Evolutionary conservation across 2,329 filamentous ascomycete species (phyloP), one percentile per base, ranked within the genome.

Genomic region (Aspergillus intermedius): DNA sequence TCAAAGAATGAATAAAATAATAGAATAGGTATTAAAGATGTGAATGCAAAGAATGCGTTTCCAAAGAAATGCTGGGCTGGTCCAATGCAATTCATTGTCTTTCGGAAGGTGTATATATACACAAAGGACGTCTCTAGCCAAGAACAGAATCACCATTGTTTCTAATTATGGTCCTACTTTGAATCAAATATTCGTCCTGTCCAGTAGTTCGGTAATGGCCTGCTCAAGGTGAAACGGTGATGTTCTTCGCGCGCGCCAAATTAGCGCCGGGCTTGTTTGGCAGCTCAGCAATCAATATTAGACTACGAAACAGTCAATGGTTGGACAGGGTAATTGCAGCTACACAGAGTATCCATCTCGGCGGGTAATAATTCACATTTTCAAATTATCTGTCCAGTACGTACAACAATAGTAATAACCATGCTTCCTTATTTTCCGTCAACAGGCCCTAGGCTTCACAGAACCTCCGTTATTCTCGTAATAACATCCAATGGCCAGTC

Each of bases 211-310:
- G 17, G 22, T 21, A 40, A 12, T 10, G 8, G 9, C 9, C 37
- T 21, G 15, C 10, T 21, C 37, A 19, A 19, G 37, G 17, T 37
- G 43, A 30, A 40, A 48, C 41, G 44, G 46, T 47, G 48, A 46
- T 55, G 53, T 44, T 54, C 39, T 54, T 59, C 51, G 57, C 58
- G 58, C 58, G 58, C 58, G 58, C 51, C 43, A 57, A 52, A 15
- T 17, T 30, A 9, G 10, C 25, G 25, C 25, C 25, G 25, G 10
- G 10, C 25, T 30, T 30, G 25, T 30, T 30, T 30, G 10, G 25
- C 10, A 30, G 10, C 10, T 30, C 25, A 30, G 34, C 34, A n/a
- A 9, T 35, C 15, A 35, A 35, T 17, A 17, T n/a, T 17, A 35
- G 34, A 35, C 34, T n/a, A 17, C 15, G 34, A 17, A n/a, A 17